Percentiles rank a stretch among this genome's conserved stretches.
These are phyloP conservation scores for Opeltia flavorubescens DNA, from an alignment of 495 filamentous ascomycete species.

Conservation along the genomic window DNA sequence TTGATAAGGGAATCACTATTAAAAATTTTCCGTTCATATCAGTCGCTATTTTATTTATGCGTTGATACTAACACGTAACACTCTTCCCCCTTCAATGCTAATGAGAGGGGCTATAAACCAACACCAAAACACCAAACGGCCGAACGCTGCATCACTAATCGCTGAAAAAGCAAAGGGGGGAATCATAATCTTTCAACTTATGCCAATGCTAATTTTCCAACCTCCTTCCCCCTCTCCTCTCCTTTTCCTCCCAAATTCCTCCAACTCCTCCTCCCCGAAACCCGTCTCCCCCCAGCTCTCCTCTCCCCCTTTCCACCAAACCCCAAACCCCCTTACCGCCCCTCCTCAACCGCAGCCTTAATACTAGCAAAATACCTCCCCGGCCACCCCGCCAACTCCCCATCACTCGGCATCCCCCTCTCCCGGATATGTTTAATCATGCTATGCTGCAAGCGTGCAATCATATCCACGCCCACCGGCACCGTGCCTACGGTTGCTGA, in stretches of 20 bases:
- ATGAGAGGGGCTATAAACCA: no score
- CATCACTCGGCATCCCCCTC: constrained; percentile 50
- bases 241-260: not conserved
- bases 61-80: no score
- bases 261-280: not conserved
- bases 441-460: constrained; percentile 60
- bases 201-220: no score
- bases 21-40: no score
- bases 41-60: no score
- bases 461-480: constrained; percentile 60
- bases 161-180: no score
- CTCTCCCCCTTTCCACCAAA: not conserved
- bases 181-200: no score
- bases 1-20: no score
- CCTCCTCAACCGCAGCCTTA: constrained; percentile 45
- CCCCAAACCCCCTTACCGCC: not conserved
- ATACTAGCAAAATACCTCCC: constrained; percentile 50
- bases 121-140: no score
- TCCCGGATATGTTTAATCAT: constrained; percentile 63
- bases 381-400: constrained; percentile 60
- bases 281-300: not conserved
- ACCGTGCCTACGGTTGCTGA: constrained; percentile 45
- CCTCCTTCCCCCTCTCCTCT: not conserved
- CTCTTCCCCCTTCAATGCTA: no score
- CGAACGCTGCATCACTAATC: no score